phyloP scores from a whole-genome alignment of 208 protist genomes.

The Crithidia bombi region DNA sequence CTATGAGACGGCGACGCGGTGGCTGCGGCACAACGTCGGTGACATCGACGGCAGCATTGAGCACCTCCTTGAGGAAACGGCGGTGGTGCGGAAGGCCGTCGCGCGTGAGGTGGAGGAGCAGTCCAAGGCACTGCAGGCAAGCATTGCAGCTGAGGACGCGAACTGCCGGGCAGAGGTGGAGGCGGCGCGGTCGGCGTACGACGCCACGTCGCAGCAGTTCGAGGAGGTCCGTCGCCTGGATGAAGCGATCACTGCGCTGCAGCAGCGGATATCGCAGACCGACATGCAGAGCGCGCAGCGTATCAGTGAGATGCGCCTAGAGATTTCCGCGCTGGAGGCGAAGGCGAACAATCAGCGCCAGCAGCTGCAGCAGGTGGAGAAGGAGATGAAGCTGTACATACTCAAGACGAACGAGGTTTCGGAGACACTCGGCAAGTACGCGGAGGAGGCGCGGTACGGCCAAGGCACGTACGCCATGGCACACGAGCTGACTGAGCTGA shows the following conservation, averaged over 20 bases:
- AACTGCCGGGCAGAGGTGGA: slow-evolving; percentile 40
- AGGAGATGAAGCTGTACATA: slow-evolving; percentile 57
- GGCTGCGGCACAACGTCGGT: slow-evolving; percentile 63
- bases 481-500: slow-evolving; percentile 48
- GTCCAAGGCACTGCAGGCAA: slow-evolving; percentile 42
- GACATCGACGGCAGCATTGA: slow-evolving; percentile 54
- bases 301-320: slow-evolving; percentile 74
- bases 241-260: slow-evolving; percentile 51
- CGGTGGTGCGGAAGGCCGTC: slow-evolving; percentile 60
- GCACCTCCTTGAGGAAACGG: slow-evolving; percentile 65
- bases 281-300: slow-evolving; percentile 64
- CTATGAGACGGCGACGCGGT: slow-evolving; percentile 57
- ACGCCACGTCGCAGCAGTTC: slow-evolving; percentile 42
- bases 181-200: slow-evolving; percentile 49
- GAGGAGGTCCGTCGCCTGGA: slow-evolving; percentile 67
- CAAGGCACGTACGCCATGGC: slow-evolving; percentile 43
- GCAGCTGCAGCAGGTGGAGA: slow-evolving; percentile 64
- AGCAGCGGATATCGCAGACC: slow-evolving; percentile 57
- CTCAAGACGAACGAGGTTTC: slow-evolving; percentile 57
- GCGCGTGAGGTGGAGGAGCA: slow-evolving; percentile 50
- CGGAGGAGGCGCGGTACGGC: slow-evolving; percentile 53
- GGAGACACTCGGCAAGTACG: slow-evolving; percentile 52
- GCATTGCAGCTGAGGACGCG: slow-evolving; percentile 44
- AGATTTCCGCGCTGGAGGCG: slow-evolving; percentile 72
- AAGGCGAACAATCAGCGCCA: slow-evolving; percentile 51